phyloP scores from a whole-genome alignment of 345 rosid species.

The Orychophragmus violaceus region DNA sequence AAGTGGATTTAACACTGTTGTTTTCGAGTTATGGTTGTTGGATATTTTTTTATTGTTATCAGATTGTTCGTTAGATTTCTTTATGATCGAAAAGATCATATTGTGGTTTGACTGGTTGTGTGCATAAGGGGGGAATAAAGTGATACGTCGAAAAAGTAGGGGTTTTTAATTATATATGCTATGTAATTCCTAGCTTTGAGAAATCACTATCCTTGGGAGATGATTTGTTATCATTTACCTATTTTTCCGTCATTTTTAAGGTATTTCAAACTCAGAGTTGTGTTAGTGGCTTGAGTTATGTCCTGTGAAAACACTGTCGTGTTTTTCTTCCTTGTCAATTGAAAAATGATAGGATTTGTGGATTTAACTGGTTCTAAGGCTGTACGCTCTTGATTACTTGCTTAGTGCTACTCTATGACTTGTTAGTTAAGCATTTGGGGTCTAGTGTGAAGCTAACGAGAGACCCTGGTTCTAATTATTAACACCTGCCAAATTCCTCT shows the following conservation, averaged over 20 bases:
- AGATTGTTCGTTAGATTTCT: background rate
- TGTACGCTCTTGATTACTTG: background rate
- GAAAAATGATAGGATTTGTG: background rate
- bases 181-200: background rate
- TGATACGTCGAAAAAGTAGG: background rate
- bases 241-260: background rate
- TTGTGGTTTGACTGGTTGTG: background rate
- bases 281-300: background rate
- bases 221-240: background rate
- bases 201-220: background rate
- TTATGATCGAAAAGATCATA: background rate
- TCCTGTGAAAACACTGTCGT: background rate
- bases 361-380: background rate
- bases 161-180: background rate
- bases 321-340: background rate
- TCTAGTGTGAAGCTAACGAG: background rate
- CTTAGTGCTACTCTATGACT: background rate
- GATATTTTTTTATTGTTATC: background rate
- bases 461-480: background rate
- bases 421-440: background rate
- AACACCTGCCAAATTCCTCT: background rate
- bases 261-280: background rate
- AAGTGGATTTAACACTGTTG: background rate
- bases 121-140: background rate
- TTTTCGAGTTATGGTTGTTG: background rate